Evolutionary conservation across 1,284 basidiomycete species (phyloP), one percentile per base, ranked within the genome.

Genomic region (Paramarasmius palmivorus): DNA sequence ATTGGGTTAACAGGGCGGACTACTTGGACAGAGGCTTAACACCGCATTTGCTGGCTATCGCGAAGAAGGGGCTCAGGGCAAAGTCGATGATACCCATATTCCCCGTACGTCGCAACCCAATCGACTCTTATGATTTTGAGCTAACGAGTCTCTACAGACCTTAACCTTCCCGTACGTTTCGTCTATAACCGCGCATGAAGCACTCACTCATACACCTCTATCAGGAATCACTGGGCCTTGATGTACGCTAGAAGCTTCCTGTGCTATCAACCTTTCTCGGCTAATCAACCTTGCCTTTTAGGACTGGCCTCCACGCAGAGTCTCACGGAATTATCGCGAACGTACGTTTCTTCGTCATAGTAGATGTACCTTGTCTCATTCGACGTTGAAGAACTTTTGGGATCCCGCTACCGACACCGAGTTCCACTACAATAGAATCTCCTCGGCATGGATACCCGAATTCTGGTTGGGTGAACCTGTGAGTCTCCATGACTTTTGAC

Each of bases 391-490:
- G 90, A 90, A 92, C 63, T 97, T 97, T 65, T 94, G 84, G 81
- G 92, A 93, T 65, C 92, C 90, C 0, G 65, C 65, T 4, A 74
- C 76, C 0, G 61, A 78, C 25, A 70, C 72, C 15, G 83, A 85
- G 58, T 94, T 94, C 63, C 76, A 83, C 56, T 93, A 93, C 64
- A 88, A 86, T 55, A 73, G 76, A 22, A 69, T 77, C 4, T 75
- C 82, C 4, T 79, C 79, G 2, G 82, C 78, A 26, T 89, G 86
- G 84, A 77, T 84, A 55, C 65, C 86, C 0, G 64, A 73, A 1
- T 96, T 93, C 92, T 95, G 93, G 93, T 70, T 79, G 34, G 93
- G 93, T 45, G 92, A 95, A 65, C 92, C 93, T 29, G 91, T 93
- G 60, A 61, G 86, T 37, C 19, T 19, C 37, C 29, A 40, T 50